Evolutionary conservation across 73 alveolate genomes (phyloP), one percentile per base, ranked within the genome.

Genomic region (Symbiodinium natans): DNA sequence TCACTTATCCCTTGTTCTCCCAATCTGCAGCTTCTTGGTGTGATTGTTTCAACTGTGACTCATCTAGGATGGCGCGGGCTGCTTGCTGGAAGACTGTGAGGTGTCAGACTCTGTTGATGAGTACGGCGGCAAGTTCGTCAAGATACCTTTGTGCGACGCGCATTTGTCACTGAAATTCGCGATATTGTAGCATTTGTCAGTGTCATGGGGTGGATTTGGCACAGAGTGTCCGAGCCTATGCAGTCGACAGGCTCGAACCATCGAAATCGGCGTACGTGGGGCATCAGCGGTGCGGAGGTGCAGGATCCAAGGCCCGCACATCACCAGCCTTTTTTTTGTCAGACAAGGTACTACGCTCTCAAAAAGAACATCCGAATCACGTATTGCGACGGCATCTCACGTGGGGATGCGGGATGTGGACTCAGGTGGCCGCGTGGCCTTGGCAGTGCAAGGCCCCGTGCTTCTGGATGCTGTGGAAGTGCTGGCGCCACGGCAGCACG

Each of bases 51-150:
- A n/a, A n/a, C n/a, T n/a, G n/a, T 15, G n/a, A 52, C 23, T 40
- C 27, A 36, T 17, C 34, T 15, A 90, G 96, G 96, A 90, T 27
- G 96, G 96, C 38, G 54, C 48, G 43, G 96, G 96, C 48, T 90
- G 96, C 87, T 21, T 19, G 21, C 87, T 90, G 88, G 96, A 90
- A 68, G 82, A 71, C 33, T 71, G 96, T 77, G 52, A 90, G 86
- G 96, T 39, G 48, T 5, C 43, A n/a, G 27, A 31, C 25, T 27
- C 80, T 52, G 71, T 29, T 52, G 71, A 52, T 21, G 25, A 52
- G 71, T 52, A 7, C 4, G 71, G 71, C 71, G 27, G 71, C 27
- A 29, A 52, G 71, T 52, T 21, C 17, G 59, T n/a, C n/a, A n/a
- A n/a, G n/a, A n/a, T n/a, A n/a, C n/a, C n/a, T n/a, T n/a, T n/a